Base-by-base conservation (phyloP, 495 filamentous ascomycete species). In the Neurospora tetrasperma region DNA sequence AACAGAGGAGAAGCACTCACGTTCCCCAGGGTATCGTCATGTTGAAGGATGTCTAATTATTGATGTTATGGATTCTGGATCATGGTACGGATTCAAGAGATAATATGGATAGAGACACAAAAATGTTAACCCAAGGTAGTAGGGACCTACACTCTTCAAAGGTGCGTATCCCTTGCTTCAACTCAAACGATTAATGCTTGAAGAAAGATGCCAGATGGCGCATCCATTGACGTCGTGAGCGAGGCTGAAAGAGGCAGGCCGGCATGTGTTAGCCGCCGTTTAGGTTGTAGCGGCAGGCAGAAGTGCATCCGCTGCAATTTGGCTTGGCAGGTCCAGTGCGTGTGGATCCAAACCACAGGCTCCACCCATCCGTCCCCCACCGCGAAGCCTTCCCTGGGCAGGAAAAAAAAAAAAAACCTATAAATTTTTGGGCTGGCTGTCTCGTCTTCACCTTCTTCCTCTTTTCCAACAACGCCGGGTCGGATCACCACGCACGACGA, bases 11-110 rank as follows among this genome's bases (percentile, higher is more conserved):
- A 7, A 39, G 35, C 68, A 82, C 84, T 84, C 77, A 87, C 85
- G 80, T 84, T 69, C 83, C 83, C 85, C 85, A 87, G 42, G 83
- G 74, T 73, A 85, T 80, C 71, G 54, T 35, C 81, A 83, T 83
- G 66, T 44, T 81, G 23, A n/a, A 5, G 23, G 23, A 31, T 62
- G 12, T 62, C 11, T 72, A 43, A 38, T 66, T 74, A 71, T 66
- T 73, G 27, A 66, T 66, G 54, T 35, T 35, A 66, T 38, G 14
- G 12, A 66, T 66, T 18, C 12, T 18, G 10, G 20, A 73, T 39
- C 68, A 43, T 23, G 69, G 38, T 31, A 42, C 14, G 10, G 41
- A 46, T 4, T 31, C 27, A 31, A 31, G 27, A 31, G 8, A 70
- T 68, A 20, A 31, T 10, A 2, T 54, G 10, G 10, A 11, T 31